Conservation (phyloP, 306 rosid genomes). For the Albizia julibrissin region DNA sequence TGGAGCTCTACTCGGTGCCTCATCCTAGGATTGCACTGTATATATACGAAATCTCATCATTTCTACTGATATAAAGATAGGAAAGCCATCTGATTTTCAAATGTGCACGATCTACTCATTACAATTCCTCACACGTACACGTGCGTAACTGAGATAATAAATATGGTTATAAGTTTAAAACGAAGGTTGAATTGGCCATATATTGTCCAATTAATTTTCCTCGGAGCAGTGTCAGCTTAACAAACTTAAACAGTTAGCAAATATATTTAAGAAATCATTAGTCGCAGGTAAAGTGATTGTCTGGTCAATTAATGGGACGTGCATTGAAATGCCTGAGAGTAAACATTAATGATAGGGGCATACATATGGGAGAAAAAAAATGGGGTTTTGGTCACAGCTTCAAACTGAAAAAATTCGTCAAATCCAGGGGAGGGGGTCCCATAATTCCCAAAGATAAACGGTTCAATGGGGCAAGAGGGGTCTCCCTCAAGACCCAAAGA, state of each 20-base stretch:
- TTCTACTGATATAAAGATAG: not conserved
- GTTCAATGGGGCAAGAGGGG: constrained; percentile 50
- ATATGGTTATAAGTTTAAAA: not conserved
- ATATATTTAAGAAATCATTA: not conserved
- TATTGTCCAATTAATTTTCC: not conserved
- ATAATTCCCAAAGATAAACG: constrained; percentile 19
- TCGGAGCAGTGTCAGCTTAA: not conserved
- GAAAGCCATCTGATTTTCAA: not conserved
- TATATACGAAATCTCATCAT: not conserved
- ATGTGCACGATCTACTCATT: not conserved
- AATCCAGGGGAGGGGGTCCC: not conserved
- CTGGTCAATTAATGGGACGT: not conserved
- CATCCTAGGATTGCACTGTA: not conserved
- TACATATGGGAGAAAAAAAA: not conserved
- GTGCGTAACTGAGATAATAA: no score
- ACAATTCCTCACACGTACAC: not conserved
- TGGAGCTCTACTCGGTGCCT: not conserved
- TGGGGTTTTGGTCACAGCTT: constrained; percentile 24
- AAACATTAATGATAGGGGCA: not conserved
- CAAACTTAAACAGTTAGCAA: not conserved
- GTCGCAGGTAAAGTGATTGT: not conserved
- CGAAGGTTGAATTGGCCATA: constrained; percentile 1
- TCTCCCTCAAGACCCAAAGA: constrained; percentile 45
- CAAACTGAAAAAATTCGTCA: constrained; percentile 42
- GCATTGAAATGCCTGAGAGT: constrained; percentile 20